phyloP scores from a whole-genome alignment of 2,329 filamentous ascomycete species.

The Pseudocercospora cruenta region DNA sequence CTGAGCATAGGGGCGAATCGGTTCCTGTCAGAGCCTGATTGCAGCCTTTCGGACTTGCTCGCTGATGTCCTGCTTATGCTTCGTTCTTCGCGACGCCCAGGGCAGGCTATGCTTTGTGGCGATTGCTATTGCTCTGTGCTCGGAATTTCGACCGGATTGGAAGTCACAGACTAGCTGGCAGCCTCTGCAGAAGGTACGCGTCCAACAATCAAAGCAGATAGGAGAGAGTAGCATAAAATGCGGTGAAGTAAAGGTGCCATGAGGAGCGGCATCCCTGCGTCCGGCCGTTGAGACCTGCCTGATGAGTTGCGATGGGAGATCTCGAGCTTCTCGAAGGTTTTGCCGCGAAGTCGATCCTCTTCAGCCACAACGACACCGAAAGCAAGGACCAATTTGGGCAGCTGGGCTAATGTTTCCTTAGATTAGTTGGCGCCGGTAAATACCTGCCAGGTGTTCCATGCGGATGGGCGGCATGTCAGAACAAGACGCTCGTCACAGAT shows the following conservation, averaged over 20 bases:
- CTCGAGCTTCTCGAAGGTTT: background rate
- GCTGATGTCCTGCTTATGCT: background rate
- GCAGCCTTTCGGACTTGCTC: conserved; percentile 4
- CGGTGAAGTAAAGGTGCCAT: background rate
- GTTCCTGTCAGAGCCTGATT: background rate
- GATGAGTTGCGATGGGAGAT: background rate
- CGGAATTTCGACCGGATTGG: background rate
- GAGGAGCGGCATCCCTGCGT: background rate
- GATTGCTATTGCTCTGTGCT: background rate
- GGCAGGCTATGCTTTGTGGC: background rate
- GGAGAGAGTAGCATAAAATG: background rate
- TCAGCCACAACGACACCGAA: background rate
- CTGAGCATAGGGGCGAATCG: background rate
- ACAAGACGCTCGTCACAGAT: background rate
- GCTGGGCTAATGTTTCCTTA: background rate
- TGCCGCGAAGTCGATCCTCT: background rate
- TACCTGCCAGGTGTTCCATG: background rate
- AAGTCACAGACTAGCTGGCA: too few species aligned
- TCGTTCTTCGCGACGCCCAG: background rate
- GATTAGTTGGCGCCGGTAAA: background rate
- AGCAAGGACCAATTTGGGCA: conserved; percentile 3
- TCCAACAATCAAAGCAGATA: too few species aligned
- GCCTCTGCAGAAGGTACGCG: too few species aligned
- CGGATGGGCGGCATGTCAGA: background rate
- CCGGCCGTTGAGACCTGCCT: background rate